A percentile compares a stretch with the other conserved stretches of the same genome.
Conservation (phyloP, 495 filamentous ascomycete species). For the Neurospora hispaniola region DNA sequence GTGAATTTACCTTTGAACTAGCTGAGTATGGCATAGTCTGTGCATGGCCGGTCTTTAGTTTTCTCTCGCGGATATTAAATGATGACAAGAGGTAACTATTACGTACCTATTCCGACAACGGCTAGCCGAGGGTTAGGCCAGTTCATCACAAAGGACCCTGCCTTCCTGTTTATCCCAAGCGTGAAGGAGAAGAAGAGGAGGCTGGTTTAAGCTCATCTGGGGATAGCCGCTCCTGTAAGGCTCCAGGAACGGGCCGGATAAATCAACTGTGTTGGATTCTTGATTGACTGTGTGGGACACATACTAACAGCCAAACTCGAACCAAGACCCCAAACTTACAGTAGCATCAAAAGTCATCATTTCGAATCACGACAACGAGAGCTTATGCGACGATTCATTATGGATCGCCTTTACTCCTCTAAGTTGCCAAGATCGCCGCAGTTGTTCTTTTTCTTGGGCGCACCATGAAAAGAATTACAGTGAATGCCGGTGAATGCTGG, state of each 20-base stretch:
- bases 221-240: neutral
- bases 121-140: neutral
- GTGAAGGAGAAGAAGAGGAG: neutral
- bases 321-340: too few species aligned
- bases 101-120: neutral
- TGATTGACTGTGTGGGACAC: too few species aligned
- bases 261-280: too few species aligned
- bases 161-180: neutral
- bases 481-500: too few species aligned
- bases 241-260: neutral
- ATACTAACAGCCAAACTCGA: too few species aligned
- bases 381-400: too few species aligned
- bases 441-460: too few species aligned
- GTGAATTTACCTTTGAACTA: neutral
- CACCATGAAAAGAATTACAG: too few species aligned
- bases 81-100: neutral
- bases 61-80: neutral
- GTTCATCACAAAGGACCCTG: neutral
- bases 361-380: too few species aligned
- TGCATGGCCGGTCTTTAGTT: neutral
- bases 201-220: neutral
- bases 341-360: too few species aligned
- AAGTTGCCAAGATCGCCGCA: too few species aligned
- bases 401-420: too few species aligned
- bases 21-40: neutral